Base-by-base conservation (phyloP, 139 green algal species). In the Haematococcus lacustris region DNA sequence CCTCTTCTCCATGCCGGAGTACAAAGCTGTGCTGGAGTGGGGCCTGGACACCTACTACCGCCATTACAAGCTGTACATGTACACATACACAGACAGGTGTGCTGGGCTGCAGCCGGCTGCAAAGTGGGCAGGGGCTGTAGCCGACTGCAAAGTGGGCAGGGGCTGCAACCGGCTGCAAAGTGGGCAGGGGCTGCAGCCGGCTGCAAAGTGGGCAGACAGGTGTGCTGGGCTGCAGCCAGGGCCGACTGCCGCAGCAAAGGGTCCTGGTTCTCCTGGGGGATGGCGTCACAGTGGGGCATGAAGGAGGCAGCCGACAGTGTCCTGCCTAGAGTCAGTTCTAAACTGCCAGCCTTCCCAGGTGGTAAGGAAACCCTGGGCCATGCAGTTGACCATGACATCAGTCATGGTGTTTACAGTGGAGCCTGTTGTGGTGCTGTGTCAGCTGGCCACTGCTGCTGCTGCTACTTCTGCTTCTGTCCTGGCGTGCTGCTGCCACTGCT, bases 61-160 rank as follows among this genome's bases (percentile, higher is more conserved):
- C 43, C 87, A 92, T 66, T 93, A 90, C 83, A 92, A 90, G 71
- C 74, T 92, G 38, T 91, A 93, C 68, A 80, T 88, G 73, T 90
- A 91, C 41, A 73, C 73, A 4, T 91, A 88, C 78, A 89, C 86
- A 3, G 79, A 79, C 65, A 79, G 83, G 83, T 85, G 51, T 28
- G 74, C 28, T 13, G 21, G 26, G 21, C 59, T n/a, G n/a, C n/a
- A n/a, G n/a, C n/a, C n/a, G n/a, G n/a, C n/a, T n/a, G n/a, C n/a
- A n/a, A n/a, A n/a, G n/a, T n/a, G n/a, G n/a, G n/a, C n/a, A n/a
- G n/a, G n/a, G n/a, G n/a, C n/a, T n/a, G n/a, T n/a, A n/a, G n/a
- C n/a, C n/a, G n/a, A n/a, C n/a, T n/a, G n/a, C n/a, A n/a, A n/a
- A n/a, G n/a, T n/a, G n/a, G n/a, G n/a, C n/a, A n/a, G n/a, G n/a